phyloP scores from a whole-genome alignment of 805 yeast genomes.

The Pichia eremophila region DNA sequence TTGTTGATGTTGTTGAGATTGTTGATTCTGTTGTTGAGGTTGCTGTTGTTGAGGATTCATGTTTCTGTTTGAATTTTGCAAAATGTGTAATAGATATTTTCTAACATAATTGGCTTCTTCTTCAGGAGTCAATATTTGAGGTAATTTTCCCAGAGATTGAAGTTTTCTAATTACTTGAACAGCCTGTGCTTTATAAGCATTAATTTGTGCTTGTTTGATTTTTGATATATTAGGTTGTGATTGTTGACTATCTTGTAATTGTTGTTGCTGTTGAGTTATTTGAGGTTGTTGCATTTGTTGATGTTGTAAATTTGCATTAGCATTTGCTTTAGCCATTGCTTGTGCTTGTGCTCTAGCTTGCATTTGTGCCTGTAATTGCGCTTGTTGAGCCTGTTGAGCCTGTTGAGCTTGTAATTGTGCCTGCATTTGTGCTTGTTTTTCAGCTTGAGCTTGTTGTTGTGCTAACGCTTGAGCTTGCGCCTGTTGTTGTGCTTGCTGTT shows the following conservation, averaged over 20 bases:
- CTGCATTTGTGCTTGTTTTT: not conserved
- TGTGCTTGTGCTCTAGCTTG: conserved; percentile 2
- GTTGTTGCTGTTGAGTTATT: not conserved
- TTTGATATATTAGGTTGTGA: not conserved
- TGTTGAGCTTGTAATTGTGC: not conserved
- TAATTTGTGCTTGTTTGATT: conserved; percentile 12
- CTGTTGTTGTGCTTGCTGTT: not conserved
- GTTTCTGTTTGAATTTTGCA: conserved; percentile 15
- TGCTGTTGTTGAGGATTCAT: not conserved
- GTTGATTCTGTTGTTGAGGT: conserved; percentile 3
- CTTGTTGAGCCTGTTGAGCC: not conserved
- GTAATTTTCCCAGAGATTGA: conserved; percentile 26
- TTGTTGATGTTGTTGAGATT: not conserved
- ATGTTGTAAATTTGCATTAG: conserved; percentile 19
- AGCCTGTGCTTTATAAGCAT: conserved; percentile 27
- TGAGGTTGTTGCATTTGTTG: conserved; percentile 14
- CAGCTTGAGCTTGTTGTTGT: not conserved
- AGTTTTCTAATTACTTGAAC: conserved; percentile 26
- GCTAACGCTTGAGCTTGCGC: not conserved
- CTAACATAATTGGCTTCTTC: conserved; percentile 28
- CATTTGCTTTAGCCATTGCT: conserved; percentile 8
- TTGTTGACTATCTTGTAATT: not conserved
- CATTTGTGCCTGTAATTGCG: conserved; percentile 6
- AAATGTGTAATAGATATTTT: conserved; percentile 24
- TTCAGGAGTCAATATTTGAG: conserved; percentile 24